Base-by-base conservation (phyloP, 768 basidiomycete species). In the Russula ochroleuca region DNA sequence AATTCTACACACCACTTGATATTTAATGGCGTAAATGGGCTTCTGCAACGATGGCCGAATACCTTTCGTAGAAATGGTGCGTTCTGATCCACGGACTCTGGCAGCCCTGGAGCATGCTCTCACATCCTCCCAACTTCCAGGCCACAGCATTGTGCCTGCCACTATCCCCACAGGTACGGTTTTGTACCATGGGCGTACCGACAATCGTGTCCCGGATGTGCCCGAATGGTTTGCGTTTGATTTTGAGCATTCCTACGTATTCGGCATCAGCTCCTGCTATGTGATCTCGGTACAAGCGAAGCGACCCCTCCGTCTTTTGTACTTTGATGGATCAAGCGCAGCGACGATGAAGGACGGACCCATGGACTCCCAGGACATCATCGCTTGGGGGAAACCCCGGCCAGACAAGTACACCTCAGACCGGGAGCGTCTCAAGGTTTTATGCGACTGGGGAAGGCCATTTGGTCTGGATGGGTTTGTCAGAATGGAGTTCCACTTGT, bases 11-110 rank as follows among this genome's bases (percentile, higher is more conserved):
- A 69, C 19, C 70, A 75, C 56, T 67, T 77, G 13, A 67, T 78
- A 14, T 78, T 78, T 53, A 73, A 75, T 41, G 71, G 73, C 2
- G 69, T 77, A 11, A 67, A 67, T 48, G 71, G 74, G 5, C 63
- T 77, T 6, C 70, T 79, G 14, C 78, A 79, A 51, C 71, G 73
- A 28, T 78, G 76, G 76, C 71, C 76, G 3, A 78, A 78, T 59
- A 75, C 74, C 1, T 70, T 73, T 31, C 60, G 51, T 37, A 66
- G 60, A 56, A 67, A 67, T 62, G 67, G 67, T 62, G 47, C 41
- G 64, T 13, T 15, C 23, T 11, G 14, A 25, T 56, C 14, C 15
- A 11, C 13, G 3, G 28, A 45, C 8, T 4, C n/a, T 19, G 3
- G 9, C 54, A 41, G 17, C n/a, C 5, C n/a, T 8, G 19, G 14